Conservation (phyloP, 768 basidiomycete species). For the Leccinellum albellum region DNA sequence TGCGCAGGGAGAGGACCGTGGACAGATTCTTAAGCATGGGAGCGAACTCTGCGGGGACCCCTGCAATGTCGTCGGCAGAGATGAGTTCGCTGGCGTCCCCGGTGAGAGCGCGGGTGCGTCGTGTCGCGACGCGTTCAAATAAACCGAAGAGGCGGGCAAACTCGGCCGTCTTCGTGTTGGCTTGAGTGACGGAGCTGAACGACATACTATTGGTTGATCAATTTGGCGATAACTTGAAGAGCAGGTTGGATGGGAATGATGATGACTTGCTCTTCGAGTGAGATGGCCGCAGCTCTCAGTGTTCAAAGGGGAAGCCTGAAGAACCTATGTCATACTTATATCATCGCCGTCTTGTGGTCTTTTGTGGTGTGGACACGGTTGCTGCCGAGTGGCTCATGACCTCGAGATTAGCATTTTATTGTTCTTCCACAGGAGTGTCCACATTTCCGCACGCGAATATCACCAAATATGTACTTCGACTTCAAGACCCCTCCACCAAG, state of each 20-base stretch:
- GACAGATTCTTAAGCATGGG: constrained; percentile 38
- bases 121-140: constrained; percentile 51
- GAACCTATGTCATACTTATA: constrained; percentile 16
- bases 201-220: constrained; percentile 17
- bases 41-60: constrained; percentile 27
- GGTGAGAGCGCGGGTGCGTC: constrained; percentile 32
- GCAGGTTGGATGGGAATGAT: background rate
- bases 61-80: constrained; percentile 29
- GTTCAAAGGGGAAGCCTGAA: background rate
- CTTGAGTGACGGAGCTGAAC: constrained; percentile 15
- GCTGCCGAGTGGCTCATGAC: constrained; percentile 23
- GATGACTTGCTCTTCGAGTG: background rate
- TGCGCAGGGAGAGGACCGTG: constrained; percentile 31
- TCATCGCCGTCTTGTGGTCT: constrained; percentile 12
- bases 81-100: constrained; percentile 18
- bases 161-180: constrained; percentile 44
- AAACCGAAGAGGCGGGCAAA: constrained; percentile 51
- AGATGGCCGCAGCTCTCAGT: constrained; percentile 1
- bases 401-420: constrained; percentile 4
- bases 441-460: constrained; percentile 1
- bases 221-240: constrained; percentile 1
- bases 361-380: constrained; percentile 11
- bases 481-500: background rate
- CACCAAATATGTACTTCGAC: background rate
- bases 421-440: constrained; percentile 10